Evolutionary conservation across 2,329 filamentous ascomycete genomes (phyloP), one percentile per base, ranked within the genome.

Genomic region (Xylaria polymorpha): DNA sequence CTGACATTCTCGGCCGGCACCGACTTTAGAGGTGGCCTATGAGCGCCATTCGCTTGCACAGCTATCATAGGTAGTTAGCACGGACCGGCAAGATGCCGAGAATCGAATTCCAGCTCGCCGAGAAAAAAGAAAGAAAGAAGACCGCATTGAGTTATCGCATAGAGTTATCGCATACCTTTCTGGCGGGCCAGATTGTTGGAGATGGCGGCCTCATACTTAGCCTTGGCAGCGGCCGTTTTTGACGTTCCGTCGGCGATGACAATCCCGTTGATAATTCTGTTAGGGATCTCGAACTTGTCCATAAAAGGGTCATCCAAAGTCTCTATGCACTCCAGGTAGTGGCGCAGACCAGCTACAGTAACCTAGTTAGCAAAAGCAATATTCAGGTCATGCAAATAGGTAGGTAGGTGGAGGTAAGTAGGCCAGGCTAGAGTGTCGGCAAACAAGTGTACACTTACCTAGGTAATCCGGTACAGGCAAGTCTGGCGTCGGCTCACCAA

Each of bases 231-330:
- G 15, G 72, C 70, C 15, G 68, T 66, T 63, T 50, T 41, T 4
- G 72, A 74, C 12, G 73, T 66, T 18, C 74, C 74, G 48, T 77
- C 71, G 12, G 61, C 75, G 46, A 77, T 72, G 18, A 73, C 66
- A n/a, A 73, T 69, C 0, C 65, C 66, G 18, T 73, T 71, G n/a
- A 74, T 50, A 3, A 72, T 59, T 41, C 35, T 71, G 22, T 59
- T 66, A 7, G 55, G 50, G 15, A 67, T 64, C 2, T 65, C 61
- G 15, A 65, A 56, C 20, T 70, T 68, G 9, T 66, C 69, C 64
- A 67, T 66, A 43, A 71, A 71, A 15, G 61, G 43, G 46, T 70
- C 69, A 8, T 44, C 46, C 1, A 29, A 5, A 0, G 29, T 12
- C 14, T 53, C 66, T 7, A 14, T 12, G 3, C 4, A 15, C 8